A percentile compares a stretch with the other conserved stretches of the same genome.
These are phyloP conservation scores for Sclerotinia borealis DNA, from an alignment of 2,329 filamentous ascomycete genomes.

Conservation along the genomic window DNA sequence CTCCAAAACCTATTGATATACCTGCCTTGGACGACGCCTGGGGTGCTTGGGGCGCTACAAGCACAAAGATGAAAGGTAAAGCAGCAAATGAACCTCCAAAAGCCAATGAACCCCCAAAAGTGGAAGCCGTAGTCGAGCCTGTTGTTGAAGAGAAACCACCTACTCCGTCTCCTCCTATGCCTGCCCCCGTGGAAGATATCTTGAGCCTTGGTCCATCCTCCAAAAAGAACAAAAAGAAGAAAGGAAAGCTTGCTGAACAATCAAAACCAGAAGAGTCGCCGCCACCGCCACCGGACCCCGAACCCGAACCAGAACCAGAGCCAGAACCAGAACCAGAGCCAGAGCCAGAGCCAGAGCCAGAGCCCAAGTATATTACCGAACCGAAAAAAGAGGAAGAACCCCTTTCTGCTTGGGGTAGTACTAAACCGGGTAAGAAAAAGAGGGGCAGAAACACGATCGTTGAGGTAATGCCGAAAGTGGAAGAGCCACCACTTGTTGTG, in stretches of 20 bases:
- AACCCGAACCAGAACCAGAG: constrained; percentile 33
- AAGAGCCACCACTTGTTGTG: constrained; percentile 36
- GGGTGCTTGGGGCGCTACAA: constrained; percentile 43
- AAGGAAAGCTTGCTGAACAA: constrained; percentile 27
- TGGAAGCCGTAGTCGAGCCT: constrained; percentile 35
- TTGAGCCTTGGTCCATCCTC: constrained; percentile 42
- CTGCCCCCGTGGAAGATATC: constrained; percentile 2
- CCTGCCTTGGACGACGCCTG: constrained; percentile 39
- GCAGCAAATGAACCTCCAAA: constrained; percentile 25
- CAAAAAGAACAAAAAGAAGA: constrained; percentile 40
- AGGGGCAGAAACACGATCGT: constrained; percentile 46
- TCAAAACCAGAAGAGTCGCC: constrained; percentile 28
- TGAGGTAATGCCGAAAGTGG: constrained; percentile 38
- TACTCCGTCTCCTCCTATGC: neutral
- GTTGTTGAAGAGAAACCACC: constrained; percentile 33
- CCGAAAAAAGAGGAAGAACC: constrained; percentile 11
- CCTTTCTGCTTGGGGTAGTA: constrained; percentile 18
- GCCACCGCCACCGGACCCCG: neutral
- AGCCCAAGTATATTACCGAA: constrained; percentile 13
- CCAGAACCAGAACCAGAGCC: constrained; percentile 32
- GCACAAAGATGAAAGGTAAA: constrained; percentile 41
- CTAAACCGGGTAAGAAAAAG: constrained; percentile 33
- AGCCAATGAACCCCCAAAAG: neutral
- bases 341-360: constrained; percentile 32
- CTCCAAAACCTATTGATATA: constrained; percentile 23